These are phyloP conservation scores for Hyaloscypha variabilis DNA, from an alignment of 495 filamentous ascomycete species.

Conservation along the genomic window DNA sequence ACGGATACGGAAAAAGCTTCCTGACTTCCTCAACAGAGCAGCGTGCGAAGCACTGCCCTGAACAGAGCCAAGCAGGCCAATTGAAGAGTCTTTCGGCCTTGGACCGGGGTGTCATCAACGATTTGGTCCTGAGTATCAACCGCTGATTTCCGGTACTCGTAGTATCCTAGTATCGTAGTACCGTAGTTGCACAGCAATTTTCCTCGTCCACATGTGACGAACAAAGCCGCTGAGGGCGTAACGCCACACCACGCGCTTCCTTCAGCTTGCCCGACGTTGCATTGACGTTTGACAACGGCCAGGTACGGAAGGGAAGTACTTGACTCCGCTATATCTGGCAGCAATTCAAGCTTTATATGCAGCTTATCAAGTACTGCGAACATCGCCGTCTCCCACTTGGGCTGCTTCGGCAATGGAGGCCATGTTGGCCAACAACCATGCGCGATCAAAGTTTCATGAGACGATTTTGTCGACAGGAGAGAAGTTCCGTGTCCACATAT, in stretches of 20 bases:
- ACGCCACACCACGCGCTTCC: not conserved
- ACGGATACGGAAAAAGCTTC: too few species aligned
- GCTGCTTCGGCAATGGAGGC: too few species aligned
- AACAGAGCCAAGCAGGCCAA: too few species aligned
- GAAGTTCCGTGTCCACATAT: not conserved
- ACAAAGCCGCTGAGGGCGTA: not conserved
- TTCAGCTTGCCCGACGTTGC: not conserved
- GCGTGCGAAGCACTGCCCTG: too few species aligned
- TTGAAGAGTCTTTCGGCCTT: not conserved
- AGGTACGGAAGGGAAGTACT: not conserved
- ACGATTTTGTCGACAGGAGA: not conserved
- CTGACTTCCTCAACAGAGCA: not conserved
- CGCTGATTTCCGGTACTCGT: too few species aligned
- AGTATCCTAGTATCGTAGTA: too few species aligned
- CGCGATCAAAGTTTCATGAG: not conserved
- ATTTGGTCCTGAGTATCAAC: too few species aligned
- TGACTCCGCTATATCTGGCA: not conserved
- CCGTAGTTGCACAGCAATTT: not conserved
- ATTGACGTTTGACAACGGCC: not conserved
- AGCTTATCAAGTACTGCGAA: not conserved
- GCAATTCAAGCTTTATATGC: not conserved
- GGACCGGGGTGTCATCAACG: too few species aligned
- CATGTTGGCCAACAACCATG: too few species aligned
- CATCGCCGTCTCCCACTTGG: not conserved
- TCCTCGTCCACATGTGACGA: not conserved